These are phyloP conservation scores for Globisporangium emineosum DNA, from an alignment of 352 stramenopile species.

Conservation along the genomic window DNA sequence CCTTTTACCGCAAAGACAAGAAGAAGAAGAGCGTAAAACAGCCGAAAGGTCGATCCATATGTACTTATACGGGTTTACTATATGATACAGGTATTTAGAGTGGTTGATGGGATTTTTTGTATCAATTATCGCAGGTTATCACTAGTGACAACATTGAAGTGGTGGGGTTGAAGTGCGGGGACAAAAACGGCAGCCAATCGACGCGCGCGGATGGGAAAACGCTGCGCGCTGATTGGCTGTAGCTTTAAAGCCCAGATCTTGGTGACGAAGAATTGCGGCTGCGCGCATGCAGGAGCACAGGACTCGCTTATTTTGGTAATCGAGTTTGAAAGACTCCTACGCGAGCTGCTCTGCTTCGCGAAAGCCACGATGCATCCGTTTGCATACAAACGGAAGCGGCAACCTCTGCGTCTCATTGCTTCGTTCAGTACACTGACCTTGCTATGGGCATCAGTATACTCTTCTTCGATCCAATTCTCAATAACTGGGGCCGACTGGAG, in stretches of 20 bases:
- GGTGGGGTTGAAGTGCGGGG: slow-evolving; percentile 8
- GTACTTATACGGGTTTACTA: neutral
- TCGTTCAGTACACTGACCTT: no score
- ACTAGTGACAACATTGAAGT: neutral
- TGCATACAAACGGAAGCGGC: no score
- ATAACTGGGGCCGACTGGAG: no score
- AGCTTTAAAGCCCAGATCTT: slow-evolving; percentile 13
- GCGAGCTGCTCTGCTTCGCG: no score
- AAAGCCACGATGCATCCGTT: no score
- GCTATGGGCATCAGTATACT: no score
- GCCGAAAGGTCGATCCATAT: no score
- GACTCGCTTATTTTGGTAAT: neutral
- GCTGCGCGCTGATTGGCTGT: slow-evolving; percentile 15
- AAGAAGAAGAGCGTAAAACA: slow-evolving; percentile 1
- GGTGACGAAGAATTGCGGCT: slow-evolving; percentile 1
- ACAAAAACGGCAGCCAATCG: slow-evolving; percentile 11
- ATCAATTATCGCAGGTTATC: neutral
- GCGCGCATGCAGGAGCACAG: neutral
- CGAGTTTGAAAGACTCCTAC: no score
- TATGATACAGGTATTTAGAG: no score
- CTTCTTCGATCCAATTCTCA: no score
- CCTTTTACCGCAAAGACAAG: slow-evolving; percentile 9
- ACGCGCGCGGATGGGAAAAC: neutral
- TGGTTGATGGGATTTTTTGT: no score
- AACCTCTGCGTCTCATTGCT: no score